Conservation (phyloP, 306 rosid genomes). For the Prinsepia uniflora region DNA sequence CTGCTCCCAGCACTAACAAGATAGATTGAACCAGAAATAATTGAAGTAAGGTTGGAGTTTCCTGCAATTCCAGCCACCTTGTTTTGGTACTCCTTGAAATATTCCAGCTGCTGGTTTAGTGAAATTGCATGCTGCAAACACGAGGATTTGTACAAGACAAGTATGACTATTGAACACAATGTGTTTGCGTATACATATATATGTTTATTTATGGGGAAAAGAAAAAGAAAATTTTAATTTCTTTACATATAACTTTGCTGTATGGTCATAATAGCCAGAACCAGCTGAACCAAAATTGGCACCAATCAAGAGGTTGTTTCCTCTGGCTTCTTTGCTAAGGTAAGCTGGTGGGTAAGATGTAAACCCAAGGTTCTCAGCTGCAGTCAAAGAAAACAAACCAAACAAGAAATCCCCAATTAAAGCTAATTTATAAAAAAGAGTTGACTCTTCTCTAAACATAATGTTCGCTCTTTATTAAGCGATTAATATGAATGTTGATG, state of each 20-base stretch:
- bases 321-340: constrained; percentile 26
- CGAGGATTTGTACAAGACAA: background rate
- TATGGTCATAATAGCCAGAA: constrained; percentile 53
- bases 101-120: constrained; percentile 47
- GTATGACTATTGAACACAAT: background rate
- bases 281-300: constrained; percentile 64
- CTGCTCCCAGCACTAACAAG: constrained; percentile 48
- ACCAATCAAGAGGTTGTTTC: constrained; percentile 37
- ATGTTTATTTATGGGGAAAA: background rate
- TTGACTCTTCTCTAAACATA: too few species aligned
- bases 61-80: constrained; percentile 44
- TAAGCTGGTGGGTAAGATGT: constrained; percentile 40
- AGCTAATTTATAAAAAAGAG: background rate
- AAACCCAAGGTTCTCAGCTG: constrained; percentile 41
- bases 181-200: background rate
- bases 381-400: background rate
- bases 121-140: constrained; percentile 49
- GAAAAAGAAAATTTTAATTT: background rate
- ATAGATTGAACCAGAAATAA: constrained; percentile 51
- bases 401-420: background rate
- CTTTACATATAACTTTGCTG: constrained; percentile 50
- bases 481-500: too few species aligned
- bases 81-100: constrained; percentile 55
- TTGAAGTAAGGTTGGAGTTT: constrained; percentile 39
- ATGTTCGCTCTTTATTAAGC: too few species aligned